Percentiles rank a stretch among this genome's conserved stretches.
Conservation (phyloP, 139 green algal genomes). For the Eudorina sp. region DNA sequence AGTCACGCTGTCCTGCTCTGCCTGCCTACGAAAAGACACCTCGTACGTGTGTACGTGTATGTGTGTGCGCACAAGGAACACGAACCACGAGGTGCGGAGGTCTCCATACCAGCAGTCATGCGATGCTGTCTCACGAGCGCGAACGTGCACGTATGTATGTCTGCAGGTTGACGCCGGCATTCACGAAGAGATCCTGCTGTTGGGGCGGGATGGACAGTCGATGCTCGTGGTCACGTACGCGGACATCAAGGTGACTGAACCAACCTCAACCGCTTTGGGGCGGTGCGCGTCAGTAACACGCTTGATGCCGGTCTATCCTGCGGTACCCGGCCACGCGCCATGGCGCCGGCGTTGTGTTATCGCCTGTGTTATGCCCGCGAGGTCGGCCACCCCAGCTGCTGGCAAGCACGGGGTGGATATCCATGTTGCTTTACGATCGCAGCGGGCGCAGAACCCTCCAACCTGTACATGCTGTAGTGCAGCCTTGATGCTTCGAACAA, state of each 20-base stretch:
- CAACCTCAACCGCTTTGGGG: no score
- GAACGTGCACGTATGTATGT: no score
- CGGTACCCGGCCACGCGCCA: neutral
- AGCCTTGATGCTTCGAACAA: no score
- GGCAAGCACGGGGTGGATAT: neutral
- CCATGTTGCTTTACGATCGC: neutral
- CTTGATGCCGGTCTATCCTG: neutral
- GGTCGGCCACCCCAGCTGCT: no score
- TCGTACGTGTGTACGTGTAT: no score
- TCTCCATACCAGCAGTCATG: no score
- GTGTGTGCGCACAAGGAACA: no score
- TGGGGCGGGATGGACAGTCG: slow-evolving; percentile 87
- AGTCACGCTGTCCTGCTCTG: no score
- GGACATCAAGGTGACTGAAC: slow-evolving; percentile 79
- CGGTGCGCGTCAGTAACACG: neutral
- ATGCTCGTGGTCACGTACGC: slow-evolving; percentile 94
- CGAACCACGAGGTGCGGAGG: no score
- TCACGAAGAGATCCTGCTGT: slow-evolving; percentile 85
- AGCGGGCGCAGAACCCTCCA: neutral
- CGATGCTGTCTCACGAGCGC: no score
- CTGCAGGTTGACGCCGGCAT: slow-evolving; percentile 81
- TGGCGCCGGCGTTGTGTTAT: neutral
- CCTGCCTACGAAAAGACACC: no score
- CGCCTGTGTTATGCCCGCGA: neutral
- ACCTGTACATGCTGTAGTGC: neutral